Evolutionary conservation across 2,329 filamentous ascomycete species (phyloP).

Genomic region (Plenodomus tracheiphilus): DNA sequence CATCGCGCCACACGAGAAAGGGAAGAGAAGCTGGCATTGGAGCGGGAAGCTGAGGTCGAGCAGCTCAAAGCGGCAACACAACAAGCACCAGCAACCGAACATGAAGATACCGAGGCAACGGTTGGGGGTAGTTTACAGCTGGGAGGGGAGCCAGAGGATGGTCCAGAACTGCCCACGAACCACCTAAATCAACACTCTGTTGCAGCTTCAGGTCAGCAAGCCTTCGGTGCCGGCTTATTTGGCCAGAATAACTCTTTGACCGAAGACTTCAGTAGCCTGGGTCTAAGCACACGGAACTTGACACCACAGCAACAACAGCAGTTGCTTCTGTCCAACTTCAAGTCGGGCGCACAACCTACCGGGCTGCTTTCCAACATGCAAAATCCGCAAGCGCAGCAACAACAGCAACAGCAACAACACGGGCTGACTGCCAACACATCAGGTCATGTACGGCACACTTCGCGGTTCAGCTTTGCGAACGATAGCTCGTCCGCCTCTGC

Average conservation of each 20-base stretch:
- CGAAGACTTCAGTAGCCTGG: constrained; percentile 45
- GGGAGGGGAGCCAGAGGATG: constrained; percentile 89
- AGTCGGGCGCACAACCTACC: constrained; percentile 56
- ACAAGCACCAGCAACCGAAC: constrained; percentile 40
- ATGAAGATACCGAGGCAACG: constrained; percentile 74
- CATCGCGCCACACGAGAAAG: constrained; percentile 72
- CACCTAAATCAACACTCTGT: constrained; percentile 68
- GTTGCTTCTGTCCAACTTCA: constrained; percentile 65
- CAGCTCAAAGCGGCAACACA: constrained; percentile 53
- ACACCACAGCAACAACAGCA: constrained; percentile 77
- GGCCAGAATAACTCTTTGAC: constrained; percentile 38
- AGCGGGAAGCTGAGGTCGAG: constrained; percentile 57
- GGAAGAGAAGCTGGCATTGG: constrained; percentile 60
- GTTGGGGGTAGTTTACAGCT: constrained; percentile 78
- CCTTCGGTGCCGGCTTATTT: constrained; percentile 46
- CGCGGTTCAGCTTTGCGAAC: constrained; percentile 84
- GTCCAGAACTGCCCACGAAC: constrained; percentile 60
- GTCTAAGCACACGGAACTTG: constrained; percentile 69
- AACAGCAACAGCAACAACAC: constrained; percentile 45
- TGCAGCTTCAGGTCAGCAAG: constrained; percentile 76
- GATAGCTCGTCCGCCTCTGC: constrained; percentile 64
- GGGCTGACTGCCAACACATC: constrained; percentile 61
- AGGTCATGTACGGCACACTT: constrained; percentile 79
- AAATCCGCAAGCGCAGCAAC: constrained; percentile 24
- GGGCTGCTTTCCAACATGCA: constrained; percentile 55